Evolutionary conservation across 1,284 basidiomycete genomes (phyloP).

Genomic region (Uromyces viciae-fabae): DNA sequence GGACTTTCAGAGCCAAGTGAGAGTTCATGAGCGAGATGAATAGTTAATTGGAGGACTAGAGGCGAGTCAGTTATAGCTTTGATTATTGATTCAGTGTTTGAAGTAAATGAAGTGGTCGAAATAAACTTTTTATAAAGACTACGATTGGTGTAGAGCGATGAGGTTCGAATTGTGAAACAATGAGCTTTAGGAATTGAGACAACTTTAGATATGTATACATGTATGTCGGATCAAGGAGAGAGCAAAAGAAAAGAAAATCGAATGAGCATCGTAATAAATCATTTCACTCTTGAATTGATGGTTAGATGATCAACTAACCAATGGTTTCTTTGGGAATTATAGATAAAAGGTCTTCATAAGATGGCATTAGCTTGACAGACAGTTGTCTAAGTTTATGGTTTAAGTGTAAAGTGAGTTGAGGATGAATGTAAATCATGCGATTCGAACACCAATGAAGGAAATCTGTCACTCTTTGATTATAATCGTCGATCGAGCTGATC

Average conservation of each 20-base stretch:
- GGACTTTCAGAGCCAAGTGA: background rate
- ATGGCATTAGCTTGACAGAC: background rate
- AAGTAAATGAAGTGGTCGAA: background rate
- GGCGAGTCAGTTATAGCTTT: background rate
- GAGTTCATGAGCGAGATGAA: constrained; percentile 29
- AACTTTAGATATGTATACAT: constrained; percentile 6
- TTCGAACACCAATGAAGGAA: constrained; percentile 16
- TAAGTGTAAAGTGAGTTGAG: background rate
- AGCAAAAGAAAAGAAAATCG: background rate
- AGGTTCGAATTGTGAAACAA: constrained; percentile 40
- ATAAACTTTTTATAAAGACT: no score
- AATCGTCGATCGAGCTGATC: background rate
- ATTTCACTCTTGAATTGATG: background rate
- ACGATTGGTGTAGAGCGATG: background rate
- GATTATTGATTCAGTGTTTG: background rate
- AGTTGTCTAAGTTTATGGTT: background rate
- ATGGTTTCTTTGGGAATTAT: background rate
- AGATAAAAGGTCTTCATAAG: background rate
- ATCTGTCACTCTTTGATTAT: background rate
- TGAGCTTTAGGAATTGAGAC: constrained; percentile 34
- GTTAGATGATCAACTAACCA: background rate
- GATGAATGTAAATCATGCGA: background rate
- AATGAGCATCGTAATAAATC: background rate
- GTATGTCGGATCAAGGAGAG: background rate
- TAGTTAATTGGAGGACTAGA: constrained; percentile 1